These are phyloP conservation scores for Gliomastix tumulicola DNA, from an alignment of 2,329 filamentous ascomycete genomes.

Conservation along the genomic window DNA sequence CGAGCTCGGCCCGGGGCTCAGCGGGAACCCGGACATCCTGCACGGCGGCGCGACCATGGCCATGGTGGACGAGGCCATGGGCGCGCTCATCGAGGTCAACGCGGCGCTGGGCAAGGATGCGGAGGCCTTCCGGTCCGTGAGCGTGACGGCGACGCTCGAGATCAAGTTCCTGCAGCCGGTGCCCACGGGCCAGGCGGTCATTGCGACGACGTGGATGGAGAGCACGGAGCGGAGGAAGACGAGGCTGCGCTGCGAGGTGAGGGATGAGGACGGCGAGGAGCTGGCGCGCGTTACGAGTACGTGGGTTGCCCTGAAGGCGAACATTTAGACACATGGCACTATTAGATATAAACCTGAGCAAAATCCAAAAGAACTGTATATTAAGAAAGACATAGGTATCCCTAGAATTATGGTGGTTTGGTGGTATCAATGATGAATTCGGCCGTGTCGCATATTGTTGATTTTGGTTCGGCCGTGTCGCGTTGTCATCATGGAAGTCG, in stretches of 20 bases:
- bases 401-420: too few relatives aligned
- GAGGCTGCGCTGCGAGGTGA: conserved; percentile 18
- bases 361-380: too few relatives aligned
- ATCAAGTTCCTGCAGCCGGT: conserved; percentile 25
- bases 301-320: conserved; percentile 23
- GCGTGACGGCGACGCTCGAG: conserved; percentile 24
- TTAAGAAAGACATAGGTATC: too few relatives aligned
- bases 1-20: conserved; percentile 22
- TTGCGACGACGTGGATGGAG: conserved; percentile 21
- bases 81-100: conserved; percentile 27
- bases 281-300: conserved; percentile 20
- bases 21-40: conserved; percentile 21
- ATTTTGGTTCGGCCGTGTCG: too few relatives aligned
- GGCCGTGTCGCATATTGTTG: too few relatives aligned
- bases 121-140: conserved; percentile 15
- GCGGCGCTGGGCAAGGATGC: conserved; percentile 19
- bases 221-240: conserved; percentile 24
- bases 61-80: conserved; percentile 28
- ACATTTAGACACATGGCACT: too few relatives aligned
- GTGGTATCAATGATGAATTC: too few relatives aligned
- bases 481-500: too few relatives aligned
- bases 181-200: conserved; percentile 17
- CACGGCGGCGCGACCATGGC: conserved; percentile 28
- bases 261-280: conserved; percentile 16
- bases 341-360: too few relatives aligned